A percentile compares a stretch with the other conserved stretches of the same genome.
These are phyloP conservation scores for Parastagonospora nodorum DNA, from an alignment of 2,329 filamentous ascomycete species.

Conservation along the genomic window DNA sequence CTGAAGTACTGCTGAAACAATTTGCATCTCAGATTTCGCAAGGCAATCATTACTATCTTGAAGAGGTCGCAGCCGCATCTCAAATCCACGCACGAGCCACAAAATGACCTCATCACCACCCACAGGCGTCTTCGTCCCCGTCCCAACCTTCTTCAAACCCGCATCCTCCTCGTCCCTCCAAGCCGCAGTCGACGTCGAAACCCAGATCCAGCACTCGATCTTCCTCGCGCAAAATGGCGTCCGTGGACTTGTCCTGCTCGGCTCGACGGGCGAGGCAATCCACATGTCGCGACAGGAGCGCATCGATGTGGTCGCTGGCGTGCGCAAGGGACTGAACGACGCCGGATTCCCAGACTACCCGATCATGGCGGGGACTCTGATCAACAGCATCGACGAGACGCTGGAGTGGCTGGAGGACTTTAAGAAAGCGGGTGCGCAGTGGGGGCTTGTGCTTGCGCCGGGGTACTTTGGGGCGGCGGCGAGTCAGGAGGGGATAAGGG, in stretches of 20 bases:
- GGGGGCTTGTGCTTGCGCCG: constrained; percentile 66
- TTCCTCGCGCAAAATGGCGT: constrained; percentile 66
- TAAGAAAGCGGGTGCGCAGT: constrained; percentile 63
- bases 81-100: constrained; percentile 14
- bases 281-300: constrained; percentile 66
- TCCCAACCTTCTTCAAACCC: constrained; percentile 68
- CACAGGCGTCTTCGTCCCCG: constrained; percentile 48
- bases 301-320: constrained; percentile 58
- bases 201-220: constrained; percentile 63
- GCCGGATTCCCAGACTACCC: constrained; percentile 64
- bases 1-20: constrained; percentile 4
- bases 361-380: constrained; percentile 66
- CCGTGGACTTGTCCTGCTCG: constrained; percentile 65
- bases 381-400: constrained; percentile 66
- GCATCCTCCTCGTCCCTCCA: constrained; percentile 53
- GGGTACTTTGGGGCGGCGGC: constrained; percentile 67
- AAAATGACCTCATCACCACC: constrained; percentile 37
- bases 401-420: constrained; percentile 62
- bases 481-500: constrained; percentile 62
- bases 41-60: neutral
- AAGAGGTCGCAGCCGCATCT: too few relatives aligned
- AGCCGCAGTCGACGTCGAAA: constrained; percentile 61
- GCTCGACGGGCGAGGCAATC: constrained; percentile 68
- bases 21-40: neutral
- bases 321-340: constrained; percentile 60